Percentiles rank a stretch among this genome's conserved stretches.
phyloP scores from a whole-genome alignment of 2,329 filamentous ascomycete species.

The Podosphaera aphanis region DNA sequence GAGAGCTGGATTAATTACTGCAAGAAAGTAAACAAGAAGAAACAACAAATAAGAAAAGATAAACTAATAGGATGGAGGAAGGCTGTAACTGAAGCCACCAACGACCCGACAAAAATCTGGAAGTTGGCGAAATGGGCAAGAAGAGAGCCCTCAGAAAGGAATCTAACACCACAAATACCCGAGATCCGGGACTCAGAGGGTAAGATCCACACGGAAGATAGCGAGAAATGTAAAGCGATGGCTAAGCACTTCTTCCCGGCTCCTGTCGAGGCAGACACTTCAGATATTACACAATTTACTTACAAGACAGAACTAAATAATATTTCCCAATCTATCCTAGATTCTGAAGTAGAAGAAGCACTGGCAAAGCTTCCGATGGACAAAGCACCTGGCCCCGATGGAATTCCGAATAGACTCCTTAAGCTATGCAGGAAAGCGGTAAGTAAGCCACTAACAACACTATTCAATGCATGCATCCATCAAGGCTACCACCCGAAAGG shows the following conservation, averaged over 20 bases:
- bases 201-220: not conserved
- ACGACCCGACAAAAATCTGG: too few relatives aligned
- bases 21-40: too few relatives aligned
- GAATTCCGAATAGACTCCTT: not conserved
- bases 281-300: conserved; percentile 2
- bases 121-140: too few relatives aligned
- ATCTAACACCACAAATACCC: too few relatives aligned
- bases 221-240: not conserved
- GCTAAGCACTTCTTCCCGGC: not conserved
- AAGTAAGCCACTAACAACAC: not conserved
- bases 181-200: not conserved
- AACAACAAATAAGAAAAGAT: too few relatives aligned
- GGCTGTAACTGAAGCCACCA: too few relatives aligned
- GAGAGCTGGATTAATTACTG: too few relatives aligned
- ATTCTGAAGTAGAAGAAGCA: not conserved
- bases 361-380: not conserved
- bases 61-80: too few relatives aligned
- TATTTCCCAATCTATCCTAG: not conserved
- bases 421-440: not conserved
- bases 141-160: too few relatives aligned
- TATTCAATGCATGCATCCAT: not conserved
- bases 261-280: not conserved
- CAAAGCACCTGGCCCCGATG: not conserved
- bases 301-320: not conserved
- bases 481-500: not conserved